Evolutionary conservation across 768 basidiomycete genomes (phyloP), one percentile per base, ranked within the genome.

Genomic region (Suillus variegatus): DNA sequence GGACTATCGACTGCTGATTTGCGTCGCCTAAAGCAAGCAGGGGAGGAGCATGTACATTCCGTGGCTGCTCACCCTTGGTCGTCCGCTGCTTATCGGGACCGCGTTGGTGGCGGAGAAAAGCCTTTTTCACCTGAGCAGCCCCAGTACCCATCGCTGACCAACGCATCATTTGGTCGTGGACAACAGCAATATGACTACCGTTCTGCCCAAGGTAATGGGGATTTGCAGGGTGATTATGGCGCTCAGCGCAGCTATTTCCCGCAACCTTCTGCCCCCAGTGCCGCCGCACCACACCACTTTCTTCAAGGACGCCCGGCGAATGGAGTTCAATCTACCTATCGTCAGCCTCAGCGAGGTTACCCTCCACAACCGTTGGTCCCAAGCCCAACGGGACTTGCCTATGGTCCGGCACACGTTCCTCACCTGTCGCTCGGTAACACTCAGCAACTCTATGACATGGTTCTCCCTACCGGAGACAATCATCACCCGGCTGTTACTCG

Each of bases 361-460:
- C 87, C 86, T 73, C 84, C 85, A 32, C 88, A 84, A 64, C 83
- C 85, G 14, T 71, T 86, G 61, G 71, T 86, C 56, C 82, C 86
- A 12, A 87, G 80, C 63, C 84, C 86, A 16, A 81, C 84, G 14
- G 78, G 81, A 62, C 80, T 89, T 67, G 81, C 78, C 64, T 90
- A 88, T 71, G 75, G 82, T 32, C 77, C 77, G n/a, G 77, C 69
- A 49, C 88, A 90, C 71, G 83, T 86, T n/a, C 80, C 88, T 18
- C 88, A 90, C 67, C 82, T 92, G 63, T 88, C 90, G 13, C 79
- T 92, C 62, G 89, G 88, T 65, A 90, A 85, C 71, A 84, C 90
- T 36, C 91, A 92, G 70, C 91, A 92, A 71, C 71, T 92, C 62
- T 93, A 92, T 70, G 91, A 92, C 71, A 90, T 92, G 88, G 90